Conservation (phyloP, 345 rosid species). For the Clarkia xantiana region DNA sequence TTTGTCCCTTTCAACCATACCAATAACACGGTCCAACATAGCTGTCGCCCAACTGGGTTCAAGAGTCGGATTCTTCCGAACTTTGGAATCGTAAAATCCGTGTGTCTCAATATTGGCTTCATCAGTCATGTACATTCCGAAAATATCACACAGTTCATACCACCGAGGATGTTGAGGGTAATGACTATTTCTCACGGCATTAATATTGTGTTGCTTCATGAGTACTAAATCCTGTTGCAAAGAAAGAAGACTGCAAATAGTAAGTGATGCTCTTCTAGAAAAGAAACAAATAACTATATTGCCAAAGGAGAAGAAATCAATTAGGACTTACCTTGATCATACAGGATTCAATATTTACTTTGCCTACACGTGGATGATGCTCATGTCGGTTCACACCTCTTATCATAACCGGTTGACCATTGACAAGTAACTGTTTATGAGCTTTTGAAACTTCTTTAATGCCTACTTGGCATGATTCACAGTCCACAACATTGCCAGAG, state of each 20-base stretch:
- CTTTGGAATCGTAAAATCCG: slow-evolving; percentile 59
- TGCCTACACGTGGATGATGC: slow-evolving; percentile 97
- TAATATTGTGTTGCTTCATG: slow-evolving; percentile 90
- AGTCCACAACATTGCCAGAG: slow-evolving; percentile 60
- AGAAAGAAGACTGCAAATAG: slow-evolving; percentile 3
- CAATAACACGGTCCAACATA: slow-evolving; percentile 87
- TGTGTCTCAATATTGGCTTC: slow-evolving; percentile 99
- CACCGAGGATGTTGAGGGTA: slow-evolving; percentile 98
- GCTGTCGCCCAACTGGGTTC: slow-evolving; percentile 90
- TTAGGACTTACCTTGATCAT: slow-evolving; percentile 64
- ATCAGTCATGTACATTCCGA: slow-evolving; percentile 97
- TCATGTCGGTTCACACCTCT: slow-evolving; percentile 99
- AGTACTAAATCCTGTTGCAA: slow-evolving; percentile 62
- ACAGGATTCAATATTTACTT: slow-evolving; percentile 91
- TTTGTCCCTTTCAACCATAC: slow-evolving; percentile 98
- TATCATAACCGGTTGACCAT: slow-evolving; percentile 69
- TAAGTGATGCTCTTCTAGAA: no score
- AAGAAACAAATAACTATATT: no score
- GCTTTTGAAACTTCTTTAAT: slow-evolving; percentile 73
- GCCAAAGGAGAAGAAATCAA: not conserved
- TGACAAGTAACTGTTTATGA: slow-evolving; percentile 82
- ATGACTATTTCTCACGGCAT: slow-evolving; percentile 96
- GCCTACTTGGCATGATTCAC: slow-evolving; percentile 89
- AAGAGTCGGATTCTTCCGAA: slow-evolving; percentile 77
- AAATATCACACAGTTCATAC: slow-evolving; percentile 91